phyloP scores from a whole-genome alignment of 352 stramenopile species.

The Phytopythium chamaehyphon region DNA sequence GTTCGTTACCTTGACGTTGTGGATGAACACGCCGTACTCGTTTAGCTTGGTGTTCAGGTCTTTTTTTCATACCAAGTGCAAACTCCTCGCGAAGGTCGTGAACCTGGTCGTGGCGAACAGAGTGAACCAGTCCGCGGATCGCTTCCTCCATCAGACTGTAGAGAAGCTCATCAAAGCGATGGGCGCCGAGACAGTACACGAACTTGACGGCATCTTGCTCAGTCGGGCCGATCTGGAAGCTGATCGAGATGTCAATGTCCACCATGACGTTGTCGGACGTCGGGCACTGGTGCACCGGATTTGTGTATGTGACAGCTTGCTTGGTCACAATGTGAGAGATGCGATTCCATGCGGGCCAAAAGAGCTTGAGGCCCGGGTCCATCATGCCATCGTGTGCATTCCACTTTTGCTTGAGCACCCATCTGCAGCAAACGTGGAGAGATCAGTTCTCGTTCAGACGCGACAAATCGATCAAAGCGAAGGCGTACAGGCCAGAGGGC shows the following conservation, averaged over 20 bases:
- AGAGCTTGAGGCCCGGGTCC: constrained; percentile 70
- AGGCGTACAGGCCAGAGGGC: constrained; percentile 19
- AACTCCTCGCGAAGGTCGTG: constrained; percentile 82
- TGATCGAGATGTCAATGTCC: constrained; percentile 87
- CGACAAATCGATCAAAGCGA: too few species aligned
- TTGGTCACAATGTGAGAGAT: constrained; percentile 87
- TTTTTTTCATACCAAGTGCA: constrained; percentile 78
- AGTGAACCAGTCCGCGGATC: constrained; percentile 79
- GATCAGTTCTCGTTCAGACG: too few species aligned
- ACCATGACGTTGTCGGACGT: constrained; percentile 88
- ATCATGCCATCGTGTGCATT: constrained; percentile 77
- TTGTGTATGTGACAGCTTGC: constrained; percentile 80
- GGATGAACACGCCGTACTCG: constrained; percentile 73
- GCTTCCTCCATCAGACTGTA: constrained; percentile 74
- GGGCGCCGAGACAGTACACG: constrained; percentile 79
- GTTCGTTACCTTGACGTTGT: constrained; percentile 88
- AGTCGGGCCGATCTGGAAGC: constrained; percentile 80
- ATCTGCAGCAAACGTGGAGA: constrained; percentile 21
- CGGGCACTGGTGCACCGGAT: constrained; percentile 61
- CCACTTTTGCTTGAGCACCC: constrained; percentile 86
- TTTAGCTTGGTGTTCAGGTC: constrained; percentile 73
- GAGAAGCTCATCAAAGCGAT: constrained; percentile 82
- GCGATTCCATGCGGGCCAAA: constrained; percentile 76
- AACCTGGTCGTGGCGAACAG: constrained; percentile 77
- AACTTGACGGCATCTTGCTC: constrained; percentile 77